Percentiles rank a stretch among this genome's conserved stretches.
These are phyloP conservation scores for Penicillium egyptiacum DNA, from an alignment of 495 filamentous ascomycete species.

Conservation along the genomic window DNA sequence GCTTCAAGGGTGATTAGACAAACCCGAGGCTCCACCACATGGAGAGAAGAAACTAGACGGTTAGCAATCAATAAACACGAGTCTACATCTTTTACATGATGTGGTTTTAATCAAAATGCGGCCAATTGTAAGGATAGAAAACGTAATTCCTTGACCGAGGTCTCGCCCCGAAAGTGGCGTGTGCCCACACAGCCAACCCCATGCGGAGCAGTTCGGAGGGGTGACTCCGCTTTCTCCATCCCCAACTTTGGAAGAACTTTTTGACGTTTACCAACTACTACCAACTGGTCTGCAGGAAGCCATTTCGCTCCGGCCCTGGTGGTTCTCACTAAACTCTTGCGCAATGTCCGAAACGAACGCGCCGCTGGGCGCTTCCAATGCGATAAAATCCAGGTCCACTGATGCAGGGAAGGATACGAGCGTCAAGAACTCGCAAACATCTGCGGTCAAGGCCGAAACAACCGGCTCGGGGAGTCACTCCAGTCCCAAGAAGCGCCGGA, in stretches of 20 bases:
- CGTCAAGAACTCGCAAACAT: slow-evolving; percentile 35
- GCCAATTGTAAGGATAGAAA: slow-evolving; percentile 7
- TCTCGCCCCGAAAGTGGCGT: slow-evolving; percentile 9
- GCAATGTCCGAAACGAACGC: slow-evolving; percentile 43
- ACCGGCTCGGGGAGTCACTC: slow-evolving; percentile 41
- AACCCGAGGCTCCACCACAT: not conserved
- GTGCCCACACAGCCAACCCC: slow-evolving; percentile 23
- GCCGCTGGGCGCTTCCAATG: slow-evolving; percentile 31
- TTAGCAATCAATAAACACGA: not conserved
- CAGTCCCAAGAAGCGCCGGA: slow-evolving; percentile 92
- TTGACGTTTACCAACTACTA: slow-evolving; percentile 16
- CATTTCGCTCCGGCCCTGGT: slow-evolving; percentile 31
- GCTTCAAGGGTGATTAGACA: slow-evolving; percentile 2
- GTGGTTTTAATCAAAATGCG: not conserved
- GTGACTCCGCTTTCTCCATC: slow-evolving; percentile 33
- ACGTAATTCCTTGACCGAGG: slow-evolving; percentile 14
- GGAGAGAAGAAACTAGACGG: not conserved
- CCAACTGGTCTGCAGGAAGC: slow-evolving; percentile 33
- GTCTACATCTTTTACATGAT: not conserved
- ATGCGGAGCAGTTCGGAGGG: slow-evolving; percentile 44
- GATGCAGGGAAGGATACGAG: slow-evolving; percentile 31
- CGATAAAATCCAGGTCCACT: slow-evolving; percentile 16
- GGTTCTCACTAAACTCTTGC: slow-evolving; percentile 8
- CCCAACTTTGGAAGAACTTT: slow-evolving; percentile 25
- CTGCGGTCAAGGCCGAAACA: slow-evolving; percentile 42